A percentile compares a stretch with the other conserved stretches of the same genome.
These are phyloP conservation scores for Setaria italica DNA, from an alignment of 202 grass and related monocot species.

Conservation along the genomic window DNA sequence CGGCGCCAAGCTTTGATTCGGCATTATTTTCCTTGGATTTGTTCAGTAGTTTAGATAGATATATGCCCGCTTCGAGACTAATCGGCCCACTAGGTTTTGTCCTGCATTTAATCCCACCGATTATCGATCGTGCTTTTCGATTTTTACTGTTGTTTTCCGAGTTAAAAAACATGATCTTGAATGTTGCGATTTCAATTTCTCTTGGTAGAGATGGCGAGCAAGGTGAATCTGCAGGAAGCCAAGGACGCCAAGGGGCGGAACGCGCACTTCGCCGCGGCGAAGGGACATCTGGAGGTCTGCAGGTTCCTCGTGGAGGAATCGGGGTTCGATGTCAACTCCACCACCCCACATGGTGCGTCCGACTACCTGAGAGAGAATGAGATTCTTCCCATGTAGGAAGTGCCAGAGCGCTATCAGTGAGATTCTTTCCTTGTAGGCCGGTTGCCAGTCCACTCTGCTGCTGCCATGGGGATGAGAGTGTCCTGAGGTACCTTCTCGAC, in stretches of 20 bases:
- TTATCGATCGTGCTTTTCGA: not conserved
- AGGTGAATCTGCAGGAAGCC: not conserved
- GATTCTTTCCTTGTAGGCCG: conserved; percentile 5
- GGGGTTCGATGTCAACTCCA: conserved; percentile 22
- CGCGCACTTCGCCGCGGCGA: not conserved
- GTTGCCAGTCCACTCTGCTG: not conserved
- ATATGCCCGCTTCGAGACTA: not conserved
- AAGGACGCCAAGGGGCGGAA: conserved; percentile 8
- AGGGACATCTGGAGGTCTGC: conserved; percentile 11
- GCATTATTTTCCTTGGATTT: not conserved
- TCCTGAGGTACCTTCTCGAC: conserved; percentile 44
- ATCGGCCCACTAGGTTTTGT: not conserved
- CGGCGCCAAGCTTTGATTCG: not conserved
- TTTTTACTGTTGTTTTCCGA: not conserved
- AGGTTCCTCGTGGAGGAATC: conserved; percentile 43
- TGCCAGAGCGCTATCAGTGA: not conserved
- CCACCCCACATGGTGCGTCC: not conserved
- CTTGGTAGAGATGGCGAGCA: conserved; percentile 21
- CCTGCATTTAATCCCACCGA: not conserved
- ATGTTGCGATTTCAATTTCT: not conserved
- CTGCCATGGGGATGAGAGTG: not conserved
- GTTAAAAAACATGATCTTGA: not conserved
- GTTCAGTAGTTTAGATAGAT: not conserved
- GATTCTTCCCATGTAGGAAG: not conserved
- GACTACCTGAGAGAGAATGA: not conserved